phyloP scores from a whole-genome alignment of 345 rosid species.

The Noccaea caerulescens region DNA sequence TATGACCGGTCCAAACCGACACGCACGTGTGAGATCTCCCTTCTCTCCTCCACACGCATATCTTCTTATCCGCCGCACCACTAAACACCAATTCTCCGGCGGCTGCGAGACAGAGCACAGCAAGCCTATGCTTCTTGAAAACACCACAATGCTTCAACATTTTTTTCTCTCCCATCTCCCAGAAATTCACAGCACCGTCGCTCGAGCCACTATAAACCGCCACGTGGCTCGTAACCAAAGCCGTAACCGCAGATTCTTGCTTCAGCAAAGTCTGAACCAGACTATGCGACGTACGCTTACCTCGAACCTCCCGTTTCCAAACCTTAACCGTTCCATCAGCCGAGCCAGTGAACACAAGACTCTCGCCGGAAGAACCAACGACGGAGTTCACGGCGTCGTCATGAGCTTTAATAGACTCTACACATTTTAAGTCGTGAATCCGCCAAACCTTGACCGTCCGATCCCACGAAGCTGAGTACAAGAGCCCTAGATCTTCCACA shows the following conservation, averaged over 20 bases:
- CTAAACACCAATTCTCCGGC: slow-evolving; percentile 66
- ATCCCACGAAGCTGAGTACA: slow-evolving; percentile 44
- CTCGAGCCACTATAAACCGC: slow-evolving; percentile 83
- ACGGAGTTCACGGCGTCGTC: slow-evolving; percentile 94
- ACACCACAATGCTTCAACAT: slow-evolving; percentile 69
- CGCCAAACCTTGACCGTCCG: slow-evolving; percentile 46
- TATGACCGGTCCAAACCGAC: slow-evolving; percentile 83
- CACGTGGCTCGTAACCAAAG: slow-evolving; percentile 57
- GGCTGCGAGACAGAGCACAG: slow-evolving; percentile 59
- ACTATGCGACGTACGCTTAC: slow-evolving; percentile 59
- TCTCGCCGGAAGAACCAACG: slow-evolving; percentile 50
- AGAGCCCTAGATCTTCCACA: slow-evolving; percentile 48
- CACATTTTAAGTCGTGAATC: slow-evolving; percentile 40
- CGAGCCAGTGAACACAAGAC: slow-evolving; percentile 73
- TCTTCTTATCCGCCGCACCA: slow-evolving; percentile 93
- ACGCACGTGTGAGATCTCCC: slow-evolving; percentile 67
- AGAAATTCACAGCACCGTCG: slow-evolving; percentile 80
- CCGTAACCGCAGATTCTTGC: slow-evolving; percentile 75
- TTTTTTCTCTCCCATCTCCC: slow-evolving; percentile 81
- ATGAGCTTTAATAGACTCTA: slow-evolving; percentile 67
- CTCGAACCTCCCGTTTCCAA: slow-evolving; percentile 67
- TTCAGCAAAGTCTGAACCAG: slow-evolving; percentile 60
- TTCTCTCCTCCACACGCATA: slow-evolving; percentile 78
- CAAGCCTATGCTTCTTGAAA: slow-evolving; percentile 61
- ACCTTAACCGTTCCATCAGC: slow-evolving; percentile 91